Evolutionary conservation across 345 rosid species (phyloP).

Genomic region (Salix exigua): DNA sequence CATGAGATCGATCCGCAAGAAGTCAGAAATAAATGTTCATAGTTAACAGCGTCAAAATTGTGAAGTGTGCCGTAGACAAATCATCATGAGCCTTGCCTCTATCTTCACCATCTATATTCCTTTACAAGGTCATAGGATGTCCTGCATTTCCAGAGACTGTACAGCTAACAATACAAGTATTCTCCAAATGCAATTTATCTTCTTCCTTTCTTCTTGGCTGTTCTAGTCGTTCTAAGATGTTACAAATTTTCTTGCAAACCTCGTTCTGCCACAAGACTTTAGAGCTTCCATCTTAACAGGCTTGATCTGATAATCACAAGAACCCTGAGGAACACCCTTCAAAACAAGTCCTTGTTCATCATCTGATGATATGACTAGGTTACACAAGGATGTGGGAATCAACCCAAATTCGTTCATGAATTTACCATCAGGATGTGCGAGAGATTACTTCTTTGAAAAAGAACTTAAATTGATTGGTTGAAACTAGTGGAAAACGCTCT

Average conservation of each 20-base stretch:
- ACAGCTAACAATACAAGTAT: neutral
- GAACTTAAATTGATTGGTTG: no score
- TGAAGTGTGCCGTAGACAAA: neutral
- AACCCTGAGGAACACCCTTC: slow-evolving; percentile 24
- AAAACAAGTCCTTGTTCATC: slow-evolving; percentile 14
- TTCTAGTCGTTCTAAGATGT: neutral
- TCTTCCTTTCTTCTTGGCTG: neutral
- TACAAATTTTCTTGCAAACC: slow-evolving; percentile 13
- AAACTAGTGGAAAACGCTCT: no score
- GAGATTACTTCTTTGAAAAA: no score
- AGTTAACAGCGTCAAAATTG: no score
- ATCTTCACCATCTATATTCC: slow-evolving; percentile 2
- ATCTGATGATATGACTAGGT: slow-evolving; percentile 28
- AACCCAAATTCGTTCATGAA: no score
- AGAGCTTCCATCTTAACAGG: slow-evolving; percentile 21
- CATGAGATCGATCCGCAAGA: no score
- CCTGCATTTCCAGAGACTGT: neutral
- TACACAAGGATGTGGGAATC: no score
- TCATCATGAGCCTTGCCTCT: slow-evolving; percentile 3
- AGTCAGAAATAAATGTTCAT: no score
- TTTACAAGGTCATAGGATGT: neutral
- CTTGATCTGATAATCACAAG: slow-evolving; percentile 34
- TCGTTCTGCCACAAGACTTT: slow-evolving; percentile 36
- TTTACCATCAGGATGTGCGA: no score
- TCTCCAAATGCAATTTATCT: neutral